These are phyloP conservation scores for Tolypocladium amazonense DNA, from an alignment of 2,329 filamentous ascomycete genomes.

Conservation along the genomic window DNA sequence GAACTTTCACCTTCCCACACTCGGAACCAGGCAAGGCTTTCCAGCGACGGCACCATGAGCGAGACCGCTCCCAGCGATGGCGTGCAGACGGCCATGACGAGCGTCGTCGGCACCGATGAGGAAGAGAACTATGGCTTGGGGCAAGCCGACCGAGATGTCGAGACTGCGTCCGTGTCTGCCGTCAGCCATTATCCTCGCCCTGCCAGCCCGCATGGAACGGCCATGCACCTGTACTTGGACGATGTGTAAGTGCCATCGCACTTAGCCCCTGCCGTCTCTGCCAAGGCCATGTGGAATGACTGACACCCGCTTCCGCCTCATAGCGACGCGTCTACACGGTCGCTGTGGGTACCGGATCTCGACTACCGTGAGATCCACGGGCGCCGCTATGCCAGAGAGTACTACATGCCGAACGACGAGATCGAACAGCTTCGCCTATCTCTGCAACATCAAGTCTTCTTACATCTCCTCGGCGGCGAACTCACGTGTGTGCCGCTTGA, in stretches of 20 bases:
- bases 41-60: conserved; percentile 22
- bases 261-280: neutral
- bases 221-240: conserved; percentile 22
- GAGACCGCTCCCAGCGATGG: conserved; percentile 20
- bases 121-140: conserved; percentile 4
- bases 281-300: neutral
- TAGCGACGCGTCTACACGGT: conserved; percentile 34
- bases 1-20: neutral
- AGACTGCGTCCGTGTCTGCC: conserved; percentile 33
- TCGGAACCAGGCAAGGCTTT: conserved; percentile 9
- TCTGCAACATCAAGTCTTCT: conserved; percentile 52
- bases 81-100: conserved; percentile 25
- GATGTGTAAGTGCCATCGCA: conserved; percentile 25
- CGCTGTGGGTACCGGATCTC: conserved; percentile 38
- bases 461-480: conserved; percentile 36
- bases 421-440: conserved; percentile 52
- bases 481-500: conserved; percentile 31
- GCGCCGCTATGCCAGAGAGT: conserved; percentile 50
- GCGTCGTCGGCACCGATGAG: conserved; percentile 16
- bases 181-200: conserved; percentile 27
- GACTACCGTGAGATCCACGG: conserved; percentile 50
- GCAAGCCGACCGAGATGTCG: conserved; percentile 11
- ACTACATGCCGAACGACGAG: conserved; percentile 58
- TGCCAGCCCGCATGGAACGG: conserved; percentile 22
- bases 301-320: neutral